Evolutionary conservation across 768 basidiomycete genomes (phyloP).

Genomic region (Agaricus bisporus): DNA sequence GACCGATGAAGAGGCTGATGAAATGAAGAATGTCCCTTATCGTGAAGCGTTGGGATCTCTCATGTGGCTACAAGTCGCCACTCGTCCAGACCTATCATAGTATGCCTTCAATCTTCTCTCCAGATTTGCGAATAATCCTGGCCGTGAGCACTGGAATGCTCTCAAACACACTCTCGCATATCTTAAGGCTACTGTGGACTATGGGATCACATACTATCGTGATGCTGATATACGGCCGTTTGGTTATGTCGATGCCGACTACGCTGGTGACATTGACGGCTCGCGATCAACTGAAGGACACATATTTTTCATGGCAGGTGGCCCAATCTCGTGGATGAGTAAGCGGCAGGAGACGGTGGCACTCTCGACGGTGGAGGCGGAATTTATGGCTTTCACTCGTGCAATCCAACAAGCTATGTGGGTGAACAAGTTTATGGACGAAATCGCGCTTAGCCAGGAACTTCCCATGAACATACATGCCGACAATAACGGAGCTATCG

Average conservation of each 20-base stretch:
- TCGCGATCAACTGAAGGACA: slow-evolving; percentile 20
- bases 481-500: slow-evolving; percentile 22
- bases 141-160: slow-evolving; percentile 23
- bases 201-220: neutral
- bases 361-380: slow-evolving; percentile 14
- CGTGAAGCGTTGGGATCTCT: slow-evolving; percentile 17
- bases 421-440: too few species aligned
- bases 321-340: slow-evolving; percentile 23
- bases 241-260: slow-evolving; percentile 14
- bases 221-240: slow-evolving; percentile 6
- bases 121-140: slow-evolving; percentile 10
- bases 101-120: slow-evolving; percentile 23
- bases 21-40: slow-evolving; percentile 3
- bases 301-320: slow-evolving; percentile 18
- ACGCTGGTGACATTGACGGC: slow-evolving; percentile 16
- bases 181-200: slow-evolving; percentile 9
- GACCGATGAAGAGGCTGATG: neutral
- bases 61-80: slow-evolving; percentile 19
- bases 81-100: slow-evolving; percentile 19
- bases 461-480: slow-evolving; percentile 6
- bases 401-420: too few species aligned
- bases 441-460: too few species aligned
- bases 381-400: slow-evolving; percentile 14
- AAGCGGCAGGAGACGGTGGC: slow-evolving; percentile 20
- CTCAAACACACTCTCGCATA: slow-evolving; percentile 21